Percentiles rank a stretch among this genome's conserved stretches.
phyloP scores from a whole-genome alignment of 192 early-diverging fungal genomes.

The Phycomyces nitens region DNA sequence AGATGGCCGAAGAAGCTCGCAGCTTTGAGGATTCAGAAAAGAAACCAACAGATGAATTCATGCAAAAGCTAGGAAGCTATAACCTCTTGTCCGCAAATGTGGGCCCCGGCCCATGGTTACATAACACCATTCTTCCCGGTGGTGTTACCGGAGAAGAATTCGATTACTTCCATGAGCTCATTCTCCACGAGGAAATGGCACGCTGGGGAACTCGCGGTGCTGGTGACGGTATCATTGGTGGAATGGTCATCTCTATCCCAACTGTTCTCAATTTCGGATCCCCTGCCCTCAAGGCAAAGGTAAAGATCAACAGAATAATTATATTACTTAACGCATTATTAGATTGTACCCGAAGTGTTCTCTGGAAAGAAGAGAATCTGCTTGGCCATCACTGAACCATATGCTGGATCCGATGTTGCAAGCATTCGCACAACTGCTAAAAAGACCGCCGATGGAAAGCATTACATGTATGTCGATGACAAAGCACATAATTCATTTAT shows the following conservation, averaged over 20 bases:
- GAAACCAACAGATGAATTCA: conserved; percentile 63
- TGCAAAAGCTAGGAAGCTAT: conserved; percentile 62
- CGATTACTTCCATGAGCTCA: conserved; percentile 71
- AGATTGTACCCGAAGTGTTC: conserved; percentile 60
- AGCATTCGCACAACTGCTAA: conserved; percentile 67
- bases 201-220: conserved; percentile 74
- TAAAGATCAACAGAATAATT: too few relatives aligned
- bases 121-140: conserved; percentile 38
- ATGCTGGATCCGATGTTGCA: conserved; percentile 75
- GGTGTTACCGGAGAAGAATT: conserved; percentile 59
- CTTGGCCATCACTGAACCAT: conserved; percentile 79
- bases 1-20: conserved; percentile 64
- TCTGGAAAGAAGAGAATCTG: conserved; percentile 76
- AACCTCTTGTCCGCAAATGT: conserved; percentile 65
- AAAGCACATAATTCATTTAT: too few relatives aligned
- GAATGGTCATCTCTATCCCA: conserved; percentile 71
- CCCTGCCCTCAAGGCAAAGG: conserved; percentile 57
- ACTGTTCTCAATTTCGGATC: conserved; percentile 74
- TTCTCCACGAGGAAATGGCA: conserved; percentile 64
- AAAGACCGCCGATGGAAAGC: conserved; percentile 60
- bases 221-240: conserved; percentile 64
- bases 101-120: conserved; percentile 46
- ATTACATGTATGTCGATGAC: conserved; percentile 58
- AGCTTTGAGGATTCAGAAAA: conserved; percentile 75
- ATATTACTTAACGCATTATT: too few relatives aligned